These are phyloP conservation scores for Clohesyomyces aquaticus DNA, from an alignment of 495 filamentous ascomycete genomes.

Conservation along the genomic window DNA sequence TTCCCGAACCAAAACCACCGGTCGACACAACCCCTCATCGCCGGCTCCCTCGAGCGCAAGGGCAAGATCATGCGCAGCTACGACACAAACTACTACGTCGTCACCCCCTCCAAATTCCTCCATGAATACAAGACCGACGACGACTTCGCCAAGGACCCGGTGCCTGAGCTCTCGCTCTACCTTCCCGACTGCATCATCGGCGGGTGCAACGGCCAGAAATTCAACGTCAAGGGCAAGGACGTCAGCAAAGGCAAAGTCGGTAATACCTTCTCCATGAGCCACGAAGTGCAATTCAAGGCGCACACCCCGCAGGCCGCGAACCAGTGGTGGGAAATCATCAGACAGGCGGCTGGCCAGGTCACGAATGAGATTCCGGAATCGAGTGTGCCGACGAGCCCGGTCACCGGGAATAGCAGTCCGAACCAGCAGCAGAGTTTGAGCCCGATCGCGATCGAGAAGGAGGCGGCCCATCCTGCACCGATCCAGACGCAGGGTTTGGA, in stretches of 20 bases:
- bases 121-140: constrained; percentile 97
- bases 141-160: constrained; percentile 76
- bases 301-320: constrained; percentile 72
- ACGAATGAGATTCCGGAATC: constrained; percentile 41
- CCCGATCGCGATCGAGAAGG: constrained; percentile 22
- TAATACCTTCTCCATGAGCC: constrained; percentile 61
- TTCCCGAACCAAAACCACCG: constrained; percentile 89
- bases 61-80: constrained; percentile 68
- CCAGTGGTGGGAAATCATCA: constrained; percentile 80
- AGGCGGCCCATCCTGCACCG: constrained; percentile 40
- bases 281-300: constrained; percentile 73
- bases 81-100: constrained; percentile 81
- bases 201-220: constrained; percentile 74
- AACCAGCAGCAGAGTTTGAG: constrained; percentile 36
- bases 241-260: constrained; percentile 63
- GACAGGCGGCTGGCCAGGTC: constrained; percentile 42
- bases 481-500: constrained; percentile 48
- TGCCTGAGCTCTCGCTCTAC: constrained; percentile 85
- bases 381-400: constrained; percentile 38
- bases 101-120: constrained; percentile 81
- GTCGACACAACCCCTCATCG: constrained; percentile 79
- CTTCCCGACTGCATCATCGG: constrained; percentile 88
- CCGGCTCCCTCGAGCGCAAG: constrained; percentile 86
- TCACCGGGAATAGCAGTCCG: constrained; percentile 4
- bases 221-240: constrained; percentile 95